phyloP scores from a whole-genome alignment of 1,284 basidiomycete genomes.

The Pseudozyma pruni region DNA sequence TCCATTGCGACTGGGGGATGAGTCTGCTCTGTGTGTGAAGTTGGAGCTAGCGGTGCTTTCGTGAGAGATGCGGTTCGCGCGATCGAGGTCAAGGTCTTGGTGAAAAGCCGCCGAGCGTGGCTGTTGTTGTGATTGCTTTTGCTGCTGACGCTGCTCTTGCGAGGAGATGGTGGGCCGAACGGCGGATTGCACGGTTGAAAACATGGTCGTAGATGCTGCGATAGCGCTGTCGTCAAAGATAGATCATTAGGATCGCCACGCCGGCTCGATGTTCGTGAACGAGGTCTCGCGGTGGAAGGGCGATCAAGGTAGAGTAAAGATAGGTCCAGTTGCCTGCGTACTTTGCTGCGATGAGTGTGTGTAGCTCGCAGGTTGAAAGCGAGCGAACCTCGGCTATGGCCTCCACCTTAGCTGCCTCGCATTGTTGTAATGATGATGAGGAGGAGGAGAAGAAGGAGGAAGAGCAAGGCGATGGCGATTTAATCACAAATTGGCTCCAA shows the following conservation, averaged over 20 bases:
- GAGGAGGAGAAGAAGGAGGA: neutral
- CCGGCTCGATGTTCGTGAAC: too few relatives aligned
- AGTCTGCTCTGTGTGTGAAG: slow-evolving; percentile 31
- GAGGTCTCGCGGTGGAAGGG: too few relatives aligned
- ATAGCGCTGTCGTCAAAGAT: too few relatives aligned
- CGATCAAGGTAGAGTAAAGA: too few relatives aligned
- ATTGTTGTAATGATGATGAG: too few relatives aligned
- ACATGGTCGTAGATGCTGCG: slow-evolving; percentile 8
- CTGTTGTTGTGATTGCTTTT: slow-evolving; percentile 9
- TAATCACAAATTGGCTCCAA: too few relatives aligned
- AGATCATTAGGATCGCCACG: too few relatives aligned
- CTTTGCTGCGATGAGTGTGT: neutral
- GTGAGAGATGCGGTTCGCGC: slow-evolving; percentile 34
- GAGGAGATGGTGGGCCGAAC: slow-evolving; percentile 11
- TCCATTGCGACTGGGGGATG: slow-evolving; percentile 7
- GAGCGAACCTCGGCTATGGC: neutral
- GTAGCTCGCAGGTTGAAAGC: neutral
- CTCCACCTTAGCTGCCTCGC: too few relatives aligned
- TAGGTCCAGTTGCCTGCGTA: neutral
- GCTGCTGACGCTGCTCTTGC: slow-evolving; percentile 23
- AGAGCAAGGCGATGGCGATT: too few relatives aligned
- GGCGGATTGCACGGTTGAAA: slow-evolving; percentile 21
- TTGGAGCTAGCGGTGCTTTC: slow-evolving; percentile 43
- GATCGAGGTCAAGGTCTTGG: slow-evolving; percentile 10
- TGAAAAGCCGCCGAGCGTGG: neutral